These are phyloP conservation scores for Rhodocollybia butyracea DNA, from an alignment of 768 basidiomycete genomes.

Conservation along the genomic window DNA sequence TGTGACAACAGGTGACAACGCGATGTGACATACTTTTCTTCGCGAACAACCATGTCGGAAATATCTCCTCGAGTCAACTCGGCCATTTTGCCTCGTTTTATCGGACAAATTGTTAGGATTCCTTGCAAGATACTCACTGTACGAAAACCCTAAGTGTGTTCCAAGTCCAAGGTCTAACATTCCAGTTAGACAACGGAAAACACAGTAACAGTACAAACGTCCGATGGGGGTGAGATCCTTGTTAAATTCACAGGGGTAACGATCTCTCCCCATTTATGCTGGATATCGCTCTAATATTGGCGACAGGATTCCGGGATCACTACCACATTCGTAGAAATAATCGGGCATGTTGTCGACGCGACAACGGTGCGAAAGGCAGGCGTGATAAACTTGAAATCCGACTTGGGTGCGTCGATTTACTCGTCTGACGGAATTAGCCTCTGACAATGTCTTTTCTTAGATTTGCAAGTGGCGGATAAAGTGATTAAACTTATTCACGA, in stretches of 20 bases:
- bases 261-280: neutral
- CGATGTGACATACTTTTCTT: conserved; percentile 1
- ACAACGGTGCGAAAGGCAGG: conserved; percentile 38
- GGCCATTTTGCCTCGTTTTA: conserved; percentile 32
- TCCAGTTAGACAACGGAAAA: conserved; percentile 24
- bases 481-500: conserved; percentile 36
- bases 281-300: conserved; percentile 6
- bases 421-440: neutral
- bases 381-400: conserved; percentile 40
- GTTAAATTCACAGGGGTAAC: conserved; percentile 5
- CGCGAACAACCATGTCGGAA: conserved; percentile 8
- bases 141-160: conserved; percentile 10
- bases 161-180: neutral
- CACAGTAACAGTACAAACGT: conserved; percentile 43
- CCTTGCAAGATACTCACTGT: conserved; percentile 46
- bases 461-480: conserved; percentile 37
- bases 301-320: conserved; percentile 30
- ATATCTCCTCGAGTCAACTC: conserved; percentile 43
- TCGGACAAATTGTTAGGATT: conserved; percentile 44
- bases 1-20: neutral
- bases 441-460: conserved; percentile 12
- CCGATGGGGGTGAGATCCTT: conserved; percentile 41
- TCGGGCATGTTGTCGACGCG: conserved; percentile 40
- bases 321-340: conserved; percentile 44
- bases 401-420: conserved; percentile 33